phyloP scores from a whole-genome alignment of 371 early-diverging fungal genomes.

The Zychaea mexicana region DNA sequence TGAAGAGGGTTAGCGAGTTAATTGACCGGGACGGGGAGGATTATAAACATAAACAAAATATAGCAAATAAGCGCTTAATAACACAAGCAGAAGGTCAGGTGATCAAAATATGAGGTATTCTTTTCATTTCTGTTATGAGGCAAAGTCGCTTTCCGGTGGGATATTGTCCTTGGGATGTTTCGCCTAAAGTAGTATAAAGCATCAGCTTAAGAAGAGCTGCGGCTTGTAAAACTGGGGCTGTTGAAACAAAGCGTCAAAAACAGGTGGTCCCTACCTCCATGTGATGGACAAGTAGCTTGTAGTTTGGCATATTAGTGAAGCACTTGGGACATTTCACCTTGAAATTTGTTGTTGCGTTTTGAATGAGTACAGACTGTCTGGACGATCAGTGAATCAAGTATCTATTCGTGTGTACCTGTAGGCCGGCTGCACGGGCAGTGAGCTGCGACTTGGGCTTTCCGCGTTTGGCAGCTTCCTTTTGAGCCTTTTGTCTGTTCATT shows the following conservation, averaged over 20 bases:
- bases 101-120: not conserved
- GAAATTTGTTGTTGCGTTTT: not conserved
- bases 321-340: slow-evolving; percentile 51
- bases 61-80: not conserved
- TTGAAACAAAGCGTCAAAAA: not conserved
- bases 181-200: slow-evolving; percentile 32
- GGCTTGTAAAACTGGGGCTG: too few species aligned
- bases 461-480: slow-evolving; percentile 56
- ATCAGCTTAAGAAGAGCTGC: not conserved
- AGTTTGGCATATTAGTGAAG: slow-evolving; percentile 47
- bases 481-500: slow-evolving; percentile 52
- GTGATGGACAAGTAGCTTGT: slow-evolving; percentile 61
- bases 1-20: too few species aligned
- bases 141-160: slow-evolving; percentile 44
- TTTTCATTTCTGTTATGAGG: not conserved
- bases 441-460: slow-evolving; percentile 51
- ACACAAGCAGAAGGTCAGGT: not conserved
- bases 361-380: not conserved
- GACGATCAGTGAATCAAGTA: slow-evolving; percentile 8
- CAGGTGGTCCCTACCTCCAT: slow-evolving; percentile 51
- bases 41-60: not conserved
- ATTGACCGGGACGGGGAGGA: too few species aligned
- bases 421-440: slow-evolving; percentile 61
- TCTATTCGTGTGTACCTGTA: slow-evolving; percentile 35
- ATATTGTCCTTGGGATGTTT: slow-evolving; percentile 60